phyloP scores from a whole-genome alignment of 2,329 filamentous ascomycete species.

The Aureobasidium musti region DNA sequence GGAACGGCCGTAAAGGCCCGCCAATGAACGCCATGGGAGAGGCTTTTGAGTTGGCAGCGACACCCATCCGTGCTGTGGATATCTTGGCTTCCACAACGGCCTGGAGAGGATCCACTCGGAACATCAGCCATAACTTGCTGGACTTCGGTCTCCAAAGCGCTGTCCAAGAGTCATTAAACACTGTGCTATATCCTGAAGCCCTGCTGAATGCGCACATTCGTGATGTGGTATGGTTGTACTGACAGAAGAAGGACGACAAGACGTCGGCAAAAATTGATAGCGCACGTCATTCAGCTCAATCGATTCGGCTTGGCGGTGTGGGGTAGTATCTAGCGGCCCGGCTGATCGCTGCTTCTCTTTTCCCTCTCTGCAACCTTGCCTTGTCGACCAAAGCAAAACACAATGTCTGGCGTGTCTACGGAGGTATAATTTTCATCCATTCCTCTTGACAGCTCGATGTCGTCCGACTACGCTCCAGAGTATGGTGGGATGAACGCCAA shows the following conservation, averaged over 20 bases:
- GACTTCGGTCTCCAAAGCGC: background rate
- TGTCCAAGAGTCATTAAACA: too few species aligned
- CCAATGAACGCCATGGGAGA: slow-evolving; percentile 23
- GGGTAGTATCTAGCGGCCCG: slow-evolving; percentile 6
- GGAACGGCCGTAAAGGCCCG: slow-evolving; percentile 25
- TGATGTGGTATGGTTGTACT: background rate
- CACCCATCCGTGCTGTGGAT: background rate
- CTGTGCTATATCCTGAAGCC: too few species aligned
- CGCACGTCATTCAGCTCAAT: slow-evolving; percentile 14
- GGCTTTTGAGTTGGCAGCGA: slow-evolving; percentile 26
- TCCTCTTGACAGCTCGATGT: background rate
- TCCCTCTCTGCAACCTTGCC: background rate
- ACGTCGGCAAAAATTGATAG: slow-evolving; percentile 6
- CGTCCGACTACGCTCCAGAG: background rate
- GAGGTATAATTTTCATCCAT: background rate
- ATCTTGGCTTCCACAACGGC: slow-evolving; percentile 22
- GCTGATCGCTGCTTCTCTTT: slow-evolving; percentile 7
- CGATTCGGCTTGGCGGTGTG: slow-evolving; percentile 16
- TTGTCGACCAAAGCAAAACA: background rate
- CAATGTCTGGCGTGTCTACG: background rate
- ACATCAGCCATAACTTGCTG: background rate
- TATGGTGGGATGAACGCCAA: background rate
- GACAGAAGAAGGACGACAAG: background rate
- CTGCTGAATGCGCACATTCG: background rate
- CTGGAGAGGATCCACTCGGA: background rate